Conservation (phyloP, 306 rosid genomes). For the Casuarina equisetifolia region DNA sequence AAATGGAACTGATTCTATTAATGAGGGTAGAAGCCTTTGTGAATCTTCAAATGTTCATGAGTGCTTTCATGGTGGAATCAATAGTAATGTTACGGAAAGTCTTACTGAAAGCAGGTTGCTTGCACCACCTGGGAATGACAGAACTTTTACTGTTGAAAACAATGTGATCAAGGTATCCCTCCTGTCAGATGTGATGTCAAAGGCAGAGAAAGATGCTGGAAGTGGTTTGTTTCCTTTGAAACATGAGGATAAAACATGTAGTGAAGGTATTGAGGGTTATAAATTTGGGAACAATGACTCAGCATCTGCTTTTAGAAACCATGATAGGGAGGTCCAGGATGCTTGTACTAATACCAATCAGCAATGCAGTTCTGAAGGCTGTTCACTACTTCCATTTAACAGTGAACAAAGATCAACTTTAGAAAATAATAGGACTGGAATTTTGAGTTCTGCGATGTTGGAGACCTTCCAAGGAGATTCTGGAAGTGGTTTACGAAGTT, state of each 20-base stretch:
- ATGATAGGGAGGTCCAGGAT: conserved; percentile 27
- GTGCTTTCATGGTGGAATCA: conserved; percentile 27
- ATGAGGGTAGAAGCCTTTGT: conserved; percentile 19
- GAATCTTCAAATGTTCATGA: conserved; percentile 29
- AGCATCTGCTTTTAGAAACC: conserved; percentile 26
- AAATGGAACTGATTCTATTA: conserved; percentile 22
- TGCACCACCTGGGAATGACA: conserved; percentile 28
- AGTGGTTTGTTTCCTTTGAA: conserved; percentile 38
- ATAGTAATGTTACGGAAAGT: conserved; percentile 31
- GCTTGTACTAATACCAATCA: conserved; percentile 26
- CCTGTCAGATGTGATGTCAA: conserved; percentile 26
- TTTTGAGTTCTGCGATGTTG: conserved; percentile 27
- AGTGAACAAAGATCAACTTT: conserved; percentile 24
- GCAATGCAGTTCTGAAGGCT: conserved; percentile 38
- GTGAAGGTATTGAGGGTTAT: conserved; percentile 30
- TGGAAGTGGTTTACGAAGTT: conserved; percentile 32
- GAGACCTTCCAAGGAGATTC: conserved; percentile 30
- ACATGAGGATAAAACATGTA: conserved; percentile 25
- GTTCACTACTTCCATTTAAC: conserved; percentile 28
- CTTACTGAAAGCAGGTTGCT: conserved; percentile 26
- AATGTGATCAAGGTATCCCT: conserved; percentile 25
- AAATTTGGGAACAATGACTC: conserved; percentile 29
- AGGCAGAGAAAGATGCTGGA: conserved; percentile 28
- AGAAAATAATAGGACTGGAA: conserved; percentile 17
- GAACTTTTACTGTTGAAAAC: conserved; percentile 21